Conservation (phyloP, 2,329 filamentous ascomycete species). For the Fonsecaea nubica region DNA sequence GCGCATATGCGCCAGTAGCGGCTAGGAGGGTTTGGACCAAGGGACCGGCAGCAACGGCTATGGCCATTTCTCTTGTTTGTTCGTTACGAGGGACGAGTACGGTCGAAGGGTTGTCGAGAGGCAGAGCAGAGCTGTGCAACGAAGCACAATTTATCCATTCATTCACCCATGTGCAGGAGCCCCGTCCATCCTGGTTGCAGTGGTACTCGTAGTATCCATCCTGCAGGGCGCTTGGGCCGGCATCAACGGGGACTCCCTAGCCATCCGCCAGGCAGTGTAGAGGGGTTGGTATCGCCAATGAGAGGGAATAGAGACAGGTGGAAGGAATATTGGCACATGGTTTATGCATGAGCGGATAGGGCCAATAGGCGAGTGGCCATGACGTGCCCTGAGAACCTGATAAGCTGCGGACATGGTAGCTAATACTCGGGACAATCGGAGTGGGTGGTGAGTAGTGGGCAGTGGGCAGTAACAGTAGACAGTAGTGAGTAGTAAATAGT, state of each 20-base stretch:
- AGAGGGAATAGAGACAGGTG: neutral
- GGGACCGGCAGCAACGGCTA: slow-evolving; percentile 1
- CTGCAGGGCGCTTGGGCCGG: neutral
- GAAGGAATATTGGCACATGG: slow-evolving; percentile 1
- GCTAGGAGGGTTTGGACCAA: slow-evolving; percentile 2
- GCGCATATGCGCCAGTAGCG: slow-evolving; percentile 8
- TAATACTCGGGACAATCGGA: neutral
- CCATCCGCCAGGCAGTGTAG: neutral
- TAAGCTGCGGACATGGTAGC: neutral
- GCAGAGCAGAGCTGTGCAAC: neutral
- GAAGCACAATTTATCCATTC: neutral
- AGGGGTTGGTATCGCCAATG: neutral
- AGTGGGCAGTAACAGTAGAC: too few relatives aligned
- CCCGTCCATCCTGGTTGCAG: too few relatives aligned
- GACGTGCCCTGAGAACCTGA: neutral
- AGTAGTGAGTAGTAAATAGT: too few relatives aligned
- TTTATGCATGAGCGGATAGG: neutral
- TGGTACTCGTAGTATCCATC: too few relatives aligned
- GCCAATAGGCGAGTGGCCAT: too few relatives aligned
- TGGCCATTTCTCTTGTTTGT: neutral
- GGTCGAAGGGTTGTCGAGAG: neutral
- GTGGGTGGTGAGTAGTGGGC: too few relatives aligned
- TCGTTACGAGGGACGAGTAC: neutral
- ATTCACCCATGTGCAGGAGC: too few relatives aligned
- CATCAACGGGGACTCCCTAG: neutral